Base-by-base conservation (phyloP, 352 stramenopile genomes). In the Phytophthora constricta region DNA sequence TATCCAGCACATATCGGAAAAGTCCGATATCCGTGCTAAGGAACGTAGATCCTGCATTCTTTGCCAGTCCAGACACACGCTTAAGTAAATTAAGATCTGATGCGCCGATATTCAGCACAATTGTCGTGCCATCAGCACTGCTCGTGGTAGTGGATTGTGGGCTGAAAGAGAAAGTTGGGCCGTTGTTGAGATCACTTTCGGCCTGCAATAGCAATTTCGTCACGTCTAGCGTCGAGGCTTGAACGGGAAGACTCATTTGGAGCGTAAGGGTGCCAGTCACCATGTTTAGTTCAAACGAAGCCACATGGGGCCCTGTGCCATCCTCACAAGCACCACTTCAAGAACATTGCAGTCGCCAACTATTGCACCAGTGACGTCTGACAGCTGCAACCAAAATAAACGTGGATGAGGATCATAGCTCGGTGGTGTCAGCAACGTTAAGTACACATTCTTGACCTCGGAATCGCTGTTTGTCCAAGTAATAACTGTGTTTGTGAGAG, bases 271-370 rank as follows among this genome's bases (percentile, higher is more conserved):
- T 76, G 5, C 76, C 76, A 0, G 56, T 4, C 28, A 77, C 62
- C 80, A 93, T 80, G 27, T 93, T 52, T 4, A 93, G 53, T 20
- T 80, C 77, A 26, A 89, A 93, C 0, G 69, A 67, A 1, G 62
- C 17, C 2, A 91, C 34, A 28, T 70, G 77, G 16, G 84, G 82
- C 42, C 67, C 66, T 34, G 58, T 1, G 77, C 68, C 7, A 91
- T 58, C 0, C 62, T 50, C 1, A 72, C 53, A 0, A 92, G 41
- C 2, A 79, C 37, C 19, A 92, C 69, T 60, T 81, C 65, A 10
- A 81, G 39, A 28, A 54, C 54, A 55, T 89, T 68, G 53, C 84
- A 93, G 16, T 84, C 65, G 4, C 82, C 84, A 20, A 93, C 43
- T 2, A 50, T 65, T 20, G 82, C 70, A 19, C 79, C 79, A 34